These are phyloP conservation scores for Xenosphaeropsis pyriputrescens DNA, from an alignment of 2,329 filamentous ascomycete species.

Conservation along the genomic window DNA sequence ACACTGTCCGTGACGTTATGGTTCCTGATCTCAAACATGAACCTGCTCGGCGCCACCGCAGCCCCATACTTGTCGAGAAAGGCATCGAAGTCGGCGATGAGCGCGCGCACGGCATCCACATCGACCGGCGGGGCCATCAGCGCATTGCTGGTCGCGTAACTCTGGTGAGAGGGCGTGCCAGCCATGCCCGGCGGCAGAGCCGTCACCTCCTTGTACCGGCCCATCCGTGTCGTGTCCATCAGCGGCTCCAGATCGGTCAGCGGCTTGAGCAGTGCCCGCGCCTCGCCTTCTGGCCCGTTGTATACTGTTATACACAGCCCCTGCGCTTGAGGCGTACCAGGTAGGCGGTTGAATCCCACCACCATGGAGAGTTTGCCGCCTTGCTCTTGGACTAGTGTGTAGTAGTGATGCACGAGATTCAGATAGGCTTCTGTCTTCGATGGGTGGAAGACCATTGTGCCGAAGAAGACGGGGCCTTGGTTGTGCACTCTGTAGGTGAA, in stretches of 20 bases:
- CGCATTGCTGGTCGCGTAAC: slow-evolving; percentile 3
- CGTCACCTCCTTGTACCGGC: background rate
- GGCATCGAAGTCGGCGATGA: slow-evolving; percentile 1
- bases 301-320: background rate
- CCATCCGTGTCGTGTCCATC: background rate
- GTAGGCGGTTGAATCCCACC: background rate
- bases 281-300: background rate
- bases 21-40: slow-evolving; percentile 3
- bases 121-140: slow-evolving; percentile 3
- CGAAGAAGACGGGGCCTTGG: slow-evolving; percentile 4
- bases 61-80: slow-evolving; percentile 4
- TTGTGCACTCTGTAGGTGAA: slow-evolving; percentile 1
- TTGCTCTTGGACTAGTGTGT: background rate
- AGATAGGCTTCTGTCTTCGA: background rate
- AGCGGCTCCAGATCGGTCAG: background rate
- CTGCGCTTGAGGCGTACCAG: background rate
- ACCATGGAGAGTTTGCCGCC: background rate
- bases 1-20: slow-evolving; percentile 2
- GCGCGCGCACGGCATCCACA: slow-evolving; percentile 1
- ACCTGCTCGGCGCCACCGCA: slow-evolving; percentile 2
- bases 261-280: background rate
- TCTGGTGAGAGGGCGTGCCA: slow-evolving; percentile 4
- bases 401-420: background rate
- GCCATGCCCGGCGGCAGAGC: background rate
- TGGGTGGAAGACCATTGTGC: background rate